A percentile compares a stretch with the other conserved stretches of the same genome.
Conservation (phyloP, 2,329 filamentous ascomycete genomes). For the Colletotrichum simmondsii region DNA sequence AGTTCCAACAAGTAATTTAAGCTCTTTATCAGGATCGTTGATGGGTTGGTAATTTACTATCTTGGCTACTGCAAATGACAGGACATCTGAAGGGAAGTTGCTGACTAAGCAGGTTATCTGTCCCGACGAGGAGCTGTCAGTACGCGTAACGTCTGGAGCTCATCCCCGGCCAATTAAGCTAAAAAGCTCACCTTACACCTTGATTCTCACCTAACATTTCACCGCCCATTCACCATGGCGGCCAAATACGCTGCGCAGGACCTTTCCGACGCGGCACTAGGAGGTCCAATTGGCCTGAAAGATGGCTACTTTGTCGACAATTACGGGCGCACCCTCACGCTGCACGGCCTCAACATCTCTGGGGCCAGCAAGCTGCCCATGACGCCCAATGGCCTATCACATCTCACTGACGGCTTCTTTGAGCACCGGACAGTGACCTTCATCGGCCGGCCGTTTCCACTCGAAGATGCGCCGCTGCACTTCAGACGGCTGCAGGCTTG, state of each 20-base stretch:
- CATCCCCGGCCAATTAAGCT: not conserved
- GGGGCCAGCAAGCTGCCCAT: constrained; percentile 53
- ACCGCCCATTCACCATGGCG: constrained; percentile 2
- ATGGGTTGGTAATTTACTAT: too few relatives aligned
- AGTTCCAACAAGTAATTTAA: too few relatives aligned
- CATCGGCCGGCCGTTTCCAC: constrained; percentile 49
- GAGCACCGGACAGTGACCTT: constrained; percentile 52
- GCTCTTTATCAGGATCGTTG: too few relatives aligned
- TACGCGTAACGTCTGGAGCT: not conserved
- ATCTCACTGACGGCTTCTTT: constrained; percentile 53
- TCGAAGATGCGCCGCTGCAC: constrained; percentile 51
- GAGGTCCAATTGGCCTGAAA: constrained; percentile 43
- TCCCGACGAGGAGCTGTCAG: not conserved
- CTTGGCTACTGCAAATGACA: not conserved
- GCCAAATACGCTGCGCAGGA: constrained; percentile 41
- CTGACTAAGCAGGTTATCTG: constrained; percentile 21
- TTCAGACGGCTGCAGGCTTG: constrained; percentile 50
- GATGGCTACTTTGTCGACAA: constrained; percentile 46
- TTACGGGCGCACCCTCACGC: constrained; percentile 49
- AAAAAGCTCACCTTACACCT: not conserved
- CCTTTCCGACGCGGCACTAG: constrained; percentile 47
- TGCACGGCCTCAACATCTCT: constrained; percentile 55
- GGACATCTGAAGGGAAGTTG: not conserved
- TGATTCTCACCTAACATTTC: not conserved
- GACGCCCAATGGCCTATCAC: constrained; percentile 48